Base-by-base conservation (phyloP, 2,329 filamentous ascomycete species). In the Didymellaceae sp. region DNA sequence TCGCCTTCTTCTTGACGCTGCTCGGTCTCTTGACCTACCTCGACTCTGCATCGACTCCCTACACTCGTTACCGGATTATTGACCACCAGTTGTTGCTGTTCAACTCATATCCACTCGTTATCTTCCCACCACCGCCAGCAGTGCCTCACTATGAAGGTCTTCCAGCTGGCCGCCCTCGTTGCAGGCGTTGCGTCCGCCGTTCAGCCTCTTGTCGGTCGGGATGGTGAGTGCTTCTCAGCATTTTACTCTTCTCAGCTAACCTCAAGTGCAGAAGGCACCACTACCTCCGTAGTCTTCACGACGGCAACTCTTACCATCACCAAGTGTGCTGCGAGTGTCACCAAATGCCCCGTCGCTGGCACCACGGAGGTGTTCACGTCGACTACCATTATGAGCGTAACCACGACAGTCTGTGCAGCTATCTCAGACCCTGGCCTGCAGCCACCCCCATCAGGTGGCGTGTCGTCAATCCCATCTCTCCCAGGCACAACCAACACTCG, bases 341-440 rank as follows among this genome's bases (percentile, higher is more conserved):
- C 49, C 35, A 57, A 70, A 57, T 78, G 76, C 56, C 75, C 75
- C 24, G 34, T 33, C 34, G 59, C 62, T 31, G 60, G 66, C 35
- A 63, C 63, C 17, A 67, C 70, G 16, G 64, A 68, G 7, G 61
- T 72, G 39, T 56, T 74, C 52, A 79, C 77, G 18, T 70, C 72
- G 35, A 62, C 57, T 22, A 58, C 59, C 16, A 67, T 73, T 53
- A 57, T 76, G 41, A 64, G 72, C 33, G 59, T 73, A 33, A 74
- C 74, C 11, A 77, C 75, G 37, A 77, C 75, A 20, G 62, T 77
- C 61, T 78, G 76, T 55, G 71, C 74, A 22, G 48, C 55, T 20
- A 60, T 53, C 13, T 55, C 55, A 6, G 60, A 52, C 32, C 52
- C 57, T 16, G 59, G 51, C 22, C 52, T 55, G n/a, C 32, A 38